Evolutionary conservation across 2,329 filamentous ascomycete species (phyloP), one percentile per base, ranked within the genome.

Genomic region (Aspergillus pseudonomiae): DNA sequence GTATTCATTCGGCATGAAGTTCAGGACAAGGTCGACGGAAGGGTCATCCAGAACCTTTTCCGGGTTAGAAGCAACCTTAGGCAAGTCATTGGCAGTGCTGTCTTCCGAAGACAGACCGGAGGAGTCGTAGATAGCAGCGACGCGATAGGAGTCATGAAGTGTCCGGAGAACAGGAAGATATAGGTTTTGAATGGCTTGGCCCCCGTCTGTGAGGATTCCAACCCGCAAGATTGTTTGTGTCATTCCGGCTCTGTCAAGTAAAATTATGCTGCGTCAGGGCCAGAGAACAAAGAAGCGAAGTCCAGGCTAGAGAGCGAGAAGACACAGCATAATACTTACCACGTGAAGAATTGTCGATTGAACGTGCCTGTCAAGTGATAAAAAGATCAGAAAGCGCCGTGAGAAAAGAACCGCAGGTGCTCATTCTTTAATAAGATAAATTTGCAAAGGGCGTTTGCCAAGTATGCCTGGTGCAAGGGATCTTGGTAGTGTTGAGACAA

Each of bases 1-100:
- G 64, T 81, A 86, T 26, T 84, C 85, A 65, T 88, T 82, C 4
- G 81, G 77, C 59, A 88, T 78, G 65, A 89, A 77, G 32, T 89
- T 83, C 4, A 87, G 75, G 60, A 88, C 83, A 7, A 69, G 56
- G 26, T 66, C 61, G 48, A 69, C 34, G 34, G 62, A 59, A 11
- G 67, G 59, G 66, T 87, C 84, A 70, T 83, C 85, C 34, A 88
- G 76, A 65, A 82, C 81, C 1, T 79, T 36, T 11, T 67, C 58
- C 0, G 54, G 43, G 32, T 48, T 63, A 2, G 52, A 39, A 4
- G 60, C 59, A 16, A 19, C 34, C 41, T 57, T 45, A 28, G 50
- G 56, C 6, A 57, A 59, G n/a, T 24, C 34, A 66, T 60, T 48
- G 45, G 32, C 43, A 34, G 45, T 61, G 24, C 34, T 36, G 57